A percentile compares a stretch with the other conserved stretches of the same genome.
Conservation (phyloP, 1,139 yeast species). For the Pichiaceae sp. region DNA sequence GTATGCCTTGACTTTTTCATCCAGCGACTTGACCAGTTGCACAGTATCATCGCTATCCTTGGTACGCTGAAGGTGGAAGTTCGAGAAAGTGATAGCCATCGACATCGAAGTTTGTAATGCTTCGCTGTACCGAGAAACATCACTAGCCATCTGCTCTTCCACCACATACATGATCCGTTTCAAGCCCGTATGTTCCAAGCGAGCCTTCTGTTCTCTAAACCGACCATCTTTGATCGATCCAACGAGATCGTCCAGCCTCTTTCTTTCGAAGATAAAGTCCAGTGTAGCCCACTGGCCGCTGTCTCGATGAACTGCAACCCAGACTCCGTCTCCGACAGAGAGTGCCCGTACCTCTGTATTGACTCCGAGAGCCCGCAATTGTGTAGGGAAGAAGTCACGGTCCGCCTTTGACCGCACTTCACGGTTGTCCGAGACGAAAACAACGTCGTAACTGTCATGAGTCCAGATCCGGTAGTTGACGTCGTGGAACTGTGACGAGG, state of each 20-base stretch:
- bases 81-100: conserved; percentile 56
- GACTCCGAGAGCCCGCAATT: conserved; percentile 44
- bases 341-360: conserved; percentile 48
- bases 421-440: conserved; percentile 69
- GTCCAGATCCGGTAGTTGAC: conserved; percentile 36
- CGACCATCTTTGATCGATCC: conserved; percentile 82
- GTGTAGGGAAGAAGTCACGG: conserved; percentile 52
- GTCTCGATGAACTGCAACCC: conserved; percentile 68
- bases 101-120: conserved; percentile 75
- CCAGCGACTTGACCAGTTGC: conserved; percentile 48
- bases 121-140: conserved; percentile 41
- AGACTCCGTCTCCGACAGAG: conserved; percentile 78
- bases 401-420: conserved; percentile 61
- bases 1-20: conserved; percentile 37
- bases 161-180: conserved; percentile 65
- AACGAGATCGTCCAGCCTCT: conserved; percentile 79
- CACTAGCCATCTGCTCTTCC: conserved; percentile 60
- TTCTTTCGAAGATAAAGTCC: conserved; percentile 80
- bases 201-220: conserved; percentile 72
- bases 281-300: conserved; percentile 61
- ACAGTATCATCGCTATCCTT: conserved; percentile 70
- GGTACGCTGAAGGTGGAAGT: conserved; percentile 63
- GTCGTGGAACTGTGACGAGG: neutral
- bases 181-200: conserved; percentile 65
- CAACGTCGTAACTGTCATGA: conserved; percentile 46